phyloP scores from a whole-genome alignment of 768 basidiomycete species.

The Mycena metata region DNA sequence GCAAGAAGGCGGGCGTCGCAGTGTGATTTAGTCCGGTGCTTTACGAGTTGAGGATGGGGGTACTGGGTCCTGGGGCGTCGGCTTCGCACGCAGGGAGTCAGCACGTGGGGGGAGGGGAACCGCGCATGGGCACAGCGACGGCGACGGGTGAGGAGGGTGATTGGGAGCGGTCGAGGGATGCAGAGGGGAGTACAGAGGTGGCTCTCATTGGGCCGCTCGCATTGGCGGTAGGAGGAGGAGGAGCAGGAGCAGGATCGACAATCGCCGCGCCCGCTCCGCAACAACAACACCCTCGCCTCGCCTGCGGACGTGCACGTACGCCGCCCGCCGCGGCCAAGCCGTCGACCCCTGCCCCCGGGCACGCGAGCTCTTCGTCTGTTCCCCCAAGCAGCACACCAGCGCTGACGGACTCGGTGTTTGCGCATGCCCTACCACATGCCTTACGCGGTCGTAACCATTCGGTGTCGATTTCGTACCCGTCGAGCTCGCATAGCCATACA shows the following conservation, averaged over 20 bases:
- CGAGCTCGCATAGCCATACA: too few species aligned
- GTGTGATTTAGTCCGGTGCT: conserved; percentile 94
- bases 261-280: conserved; percentile 67
- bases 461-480: conserved; percentile 67
- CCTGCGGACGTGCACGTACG: conserved; percentile 62
- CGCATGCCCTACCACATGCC: conserved; percentile 94
- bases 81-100: too few species aligned
- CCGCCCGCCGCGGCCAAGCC: conserved; percentile 70
- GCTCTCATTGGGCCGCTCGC: conserved; percentile 67
- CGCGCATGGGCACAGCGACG: conserved; percentile 45
- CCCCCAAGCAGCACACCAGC: not conserved
- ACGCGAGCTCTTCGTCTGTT: conserved; percentile 19
- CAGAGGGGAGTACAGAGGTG: conserved; percentile 71
- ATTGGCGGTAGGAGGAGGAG: too few species aligned
- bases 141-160: conserved; percentile 75
- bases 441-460: conserved; percentile 94
- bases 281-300: conserved; percentile 58
- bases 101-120: conserved; percentile 42
- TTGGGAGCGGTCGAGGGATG: conserved; percentile 49
- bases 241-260: too few species aligned
- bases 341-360: conserved; percentile 56
- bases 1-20: conserved; percentile 95
- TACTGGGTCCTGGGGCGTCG: conserved; percentile 55
- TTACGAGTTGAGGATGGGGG: conserved; percentile 86
- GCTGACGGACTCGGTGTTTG: conserved; percentile 78